Base-by-base conservation (phyloP, 805 yeast species). In the Blastobotrys terrestris region DNA sequence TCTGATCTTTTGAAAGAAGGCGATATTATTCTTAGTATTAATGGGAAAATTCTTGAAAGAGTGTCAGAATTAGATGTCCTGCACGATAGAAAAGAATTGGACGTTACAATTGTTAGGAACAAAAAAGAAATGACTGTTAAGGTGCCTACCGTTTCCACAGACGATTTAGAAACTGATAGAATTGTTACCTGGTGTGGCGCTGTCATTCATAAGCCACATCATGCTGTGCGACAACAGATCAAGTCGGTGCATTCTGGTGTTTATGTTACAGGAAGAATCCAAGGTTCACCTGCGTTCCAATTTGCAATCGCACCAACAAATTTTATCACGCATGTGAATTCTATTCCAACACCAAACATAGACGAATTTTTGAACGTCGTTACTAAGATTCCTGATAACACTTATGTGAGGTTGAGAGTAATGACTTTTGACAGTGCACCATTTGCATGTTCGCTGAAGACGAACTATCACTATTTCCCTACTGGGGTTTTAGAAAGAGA, bases 261-360 rank as follows among this genome's bases (percentile, higher is more conserved):
- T n/a, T 91, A 90, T 64, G 83, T 89, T 51, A 84, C 89, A 1
- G 75, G 82, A 20, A 79, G 86, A 63, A 77, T 83, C 44, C 77
- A 80, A 39, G 96, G 96, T 4, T 87, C 96, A 0, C 97, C 97
- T 5, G 94, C 94, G 15, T 77, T 81, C 52, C 91, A 86, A 63
- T 89, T 86, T 66, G 87, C 87, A 13, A 77, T 91, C 53, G 80
- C 83, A 18, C 77, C 87, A 2, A 86, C 95, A 1, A 84, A 85
- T 61, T 90, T 89, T 72, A 85, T 90, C 53, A 90, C 97, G 1
- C 96, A 89, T 65, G 88, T 90, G 45, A 87, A 90, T 66, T 96
- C 87, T 51, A 63, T 70, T 15, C 81, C 84, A 47, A 87, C 95
- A 0, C 81, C 81, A 6, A 86, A 83, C 44, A 67, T 91, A 52